These are phyloP conservation scores for Ochromonadaceae sp. DNA, from an alignment of 352 stramenopile genomes.

Conservation along the genomic window DNA sequence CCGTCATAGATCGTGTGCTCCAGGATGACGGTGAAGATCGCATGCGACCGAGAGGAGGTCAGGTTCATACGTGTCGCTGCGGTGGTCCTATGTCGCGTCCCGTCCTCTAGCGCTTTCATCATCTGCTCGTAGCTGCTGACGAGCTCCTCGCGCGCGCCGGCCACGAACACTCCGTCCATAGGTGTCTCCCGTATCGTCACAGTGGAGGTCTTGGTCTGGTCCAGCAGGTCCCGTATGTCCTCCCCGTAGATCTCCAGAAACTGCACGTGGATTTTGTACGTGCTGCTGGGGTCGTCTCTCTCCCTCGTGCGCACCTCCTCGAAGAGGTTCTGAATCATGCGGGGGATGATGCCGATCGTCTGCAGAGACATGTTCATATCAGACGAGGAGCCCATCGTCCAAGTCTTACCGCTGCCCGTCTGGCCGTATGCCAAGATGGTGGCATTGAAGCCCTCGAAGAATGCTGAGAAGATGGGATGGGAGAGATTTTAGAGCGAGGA, in stretches of 20 bases:
- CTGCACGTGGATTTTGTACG: conserved; percentile 43
- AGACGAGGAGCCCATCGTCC: conserved; percentile 71
- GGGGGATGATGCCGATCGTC: conserved; percentile 58
- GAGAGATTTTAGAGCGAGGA: conserved; percentile 13
- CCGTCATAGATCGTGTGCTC: background rate
- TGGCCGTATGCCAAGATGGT: conserved; percentile 86
- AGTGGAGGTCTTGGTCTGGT: conserved; percentile 34
- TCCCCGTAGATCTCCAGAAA: conserved; percentile 84
- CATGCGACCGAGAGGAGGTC: conserved; percentile 70
- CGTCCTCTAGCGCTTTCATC: conserved; percentile 54
- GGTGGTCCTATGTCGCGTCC: conserved; percentile 58
- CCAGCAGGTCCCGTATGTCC: conserved; percentile 67
- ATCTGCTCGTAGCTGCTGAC: conserved; percentile 54
- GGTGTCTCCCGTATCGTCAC: conserved; percentile 44
- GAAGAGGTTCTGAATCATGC: conserved; percentile 50
- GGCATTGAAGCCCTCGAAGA: conserved; percentile 83
- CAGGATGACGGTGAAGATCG: conserved; percentile 25
- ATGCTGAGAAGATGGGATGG: conserved; percentile 34
- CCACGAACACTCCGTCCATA: conserved; percentile 53
- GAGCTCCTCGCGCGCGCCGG: conserved; percentile 48
- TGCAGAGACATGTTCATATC: conserved; percentile 31
- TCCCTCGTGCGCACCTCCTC: conserved; percentile 16
- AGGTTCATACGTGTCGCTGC: conserved; percentile 77
- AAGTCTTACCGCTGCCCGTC: conserved; percentile 83
- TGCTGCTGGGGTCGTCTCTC: conserved; percentile 25